These are phyloP conservation scores for Phaeosphaeria sp. DNA, from an alignment of 2,329 filamentous ascomycete genomes.

Conservation along the genomic window DNA sequence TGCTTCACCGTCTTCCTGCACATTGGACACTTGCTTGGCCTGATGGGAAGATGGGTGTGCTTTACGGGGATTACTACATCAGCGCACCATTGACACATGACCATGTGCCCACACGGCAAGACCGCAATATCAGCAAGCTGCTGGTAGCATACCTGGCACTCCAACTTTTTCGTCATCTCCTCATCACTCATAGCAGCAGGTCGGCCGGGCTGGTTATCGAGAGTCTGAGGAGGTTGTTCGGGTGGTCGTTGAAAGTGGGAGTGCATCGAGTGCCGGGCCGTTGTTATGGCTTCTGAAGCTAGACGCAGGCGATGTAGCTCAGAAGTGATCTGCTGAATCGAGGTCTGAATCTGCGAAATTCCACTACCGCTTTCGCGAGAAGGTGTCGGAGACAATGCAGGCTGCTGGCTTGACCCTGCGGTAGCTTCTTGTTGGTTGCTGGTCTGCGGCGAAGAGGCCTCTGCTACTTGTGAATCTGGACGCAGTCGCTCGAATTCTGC, in stretches of 20 bases:
- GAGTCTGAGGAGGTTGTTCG: conserved; percentile 34
- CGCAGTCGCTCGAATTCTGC: background rate
- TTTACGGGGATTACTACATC: conserved; percentile 57
- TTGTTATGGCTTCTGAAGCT: conserved; percentile 20
- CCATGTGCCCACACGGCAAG: conserved; percentile 62
- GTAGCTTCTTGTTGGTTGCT: background rate
- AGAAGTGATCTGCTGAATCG: conserved; percentile 24
- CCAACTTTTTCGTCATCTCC: conserved; percentile 58
- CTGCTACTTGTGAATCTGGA: background rate
- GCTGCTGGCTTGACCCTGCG: background rate
- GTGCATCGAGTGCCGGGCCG: conserved; percentile 20
- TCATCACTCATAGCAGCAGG: conserved; percentile 57
- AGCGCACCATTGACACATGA: conserved; percentile 64
- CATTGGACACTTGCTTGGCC: conserved; percentile 52
- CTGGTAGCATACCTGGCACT: conserved; percentile 61
- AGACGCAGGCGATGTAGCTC: conserved; percentile 26
- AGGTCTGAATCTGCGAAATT: conserved; percentile 19
- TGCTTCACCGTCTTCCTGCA: conserved; percentile 56
- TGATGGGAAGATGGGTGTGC: conserved; percentile 50
- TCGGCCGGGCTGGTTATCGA: conserved; percentile 56
- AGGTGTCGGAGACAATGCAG: conserved; percentile 7
- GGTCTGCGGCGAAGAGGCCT: background rate
- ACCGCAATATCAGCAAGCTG: conserved; percentile 61
- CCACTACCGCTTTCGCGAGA: background rate
- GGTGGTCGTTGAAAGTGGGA: conserved; percentile 11